These are phyloP conservation scores for Wallacemonas sp. DNA, from an alignment of 208 protist genomes.

Conservation along the genomic window DNA sequence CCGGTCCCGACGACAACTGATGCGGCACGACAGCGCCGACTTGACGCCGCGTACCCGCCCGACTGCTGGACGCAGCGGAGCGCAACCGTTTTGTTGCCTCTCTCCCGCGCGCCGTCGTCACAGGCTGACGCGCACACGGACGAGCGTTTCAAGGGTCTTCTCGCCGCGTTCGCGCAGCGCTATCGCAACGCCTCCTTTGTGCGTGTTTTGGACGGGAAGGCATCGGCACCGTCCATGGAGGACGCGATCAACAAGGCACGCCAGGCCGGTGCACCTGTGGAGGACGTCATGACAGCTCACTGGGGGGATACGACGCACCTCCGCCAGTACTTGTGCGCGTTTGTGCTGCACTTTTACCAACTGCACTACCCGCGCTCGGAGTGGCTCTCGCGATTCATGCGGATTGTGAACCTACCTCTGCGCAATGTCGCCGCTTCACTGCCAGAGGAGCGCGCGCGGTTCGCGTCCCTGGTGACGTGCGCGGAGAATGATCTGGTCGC, in stretches of 20 bases:
- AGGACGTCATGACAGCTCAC: background rate
- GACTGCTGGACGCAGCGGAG: background rate
- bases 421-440: background rate
- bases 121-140: background rate
- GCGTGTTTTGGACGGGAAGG: background rate
- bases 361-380: background rate
- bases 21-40: background rate
- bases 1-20: background rate
- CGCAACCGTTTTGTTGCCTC: no score
- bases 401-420: background rate
- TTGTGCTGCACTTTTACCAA: background rate
- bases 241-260: background rate
- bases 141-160: background rate
- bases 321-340: background rate
- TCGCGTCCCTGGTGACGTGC: background rate
- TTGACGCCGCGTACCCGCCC: background rate
- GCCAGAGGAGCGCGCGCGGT: background rate
- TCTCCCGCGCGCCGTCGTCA: background rate
- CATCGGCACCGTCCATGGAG: background rate
- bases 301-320: background rate
- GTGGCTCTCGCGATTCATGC: background rate
- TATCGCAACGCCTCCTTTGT: background rate
- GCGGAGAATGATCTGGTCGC: background rate
- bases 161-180: background rate
- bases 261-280: background rate